Evolutionary conservation across 768 basidiomycete species (phyloP), one percentile per base, ranked within the genome.

Genomic region (Pholiota conissans): DNA sequence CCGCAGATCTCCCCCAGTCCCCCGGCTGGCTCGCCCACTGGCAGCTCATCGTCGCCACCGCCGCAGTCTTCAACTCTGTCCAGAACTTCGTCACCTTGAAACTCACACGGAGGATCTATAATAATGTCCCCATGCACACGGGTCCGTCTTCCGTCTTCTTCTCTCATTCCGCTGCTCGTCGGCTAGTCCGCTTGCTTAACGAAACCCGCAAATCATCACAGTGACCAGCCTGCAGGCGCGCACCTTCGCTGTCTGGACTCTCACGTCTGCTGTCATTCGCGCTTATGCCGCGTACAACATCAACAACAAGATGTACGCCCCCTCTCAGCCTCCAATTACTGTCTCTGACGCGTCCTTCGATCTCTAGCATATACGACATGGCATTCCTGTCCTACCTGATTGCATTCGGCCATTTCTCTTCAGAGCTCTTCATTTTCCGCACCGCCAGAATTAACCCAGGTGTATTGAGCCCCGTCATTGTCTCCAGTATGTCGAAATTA

Each of bases 211-310:
- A 52, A 29, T 30, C 52, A 37, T 20, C 53, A 22, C 73, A 96
- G 96, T 99, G 10, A 95, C 93, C 6, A 73, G 80, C 16, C 80
- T 98, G 18, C 92, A 95, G 62, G 90, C 92, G 34, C 83, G 96
- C 46, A 91, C 94, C 4, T 97, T 97, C 69, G 95, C 84, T 1
- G 80, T 85, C 1, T 99, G 96, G 96, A 98, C 95, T 0, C 71
- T 96, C 50, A 87, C 90, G 4, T 85, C 93, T 7, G 92, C 91
- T 22, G 75, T 90, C 46, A 85, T 98, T 49, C 86, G 96, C 32
- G 76, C 80, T 48, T 95, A 95, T 64, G 91, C 93, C 10, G 94
- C 96, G 5, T 98, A 95, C 73, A 79, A 98, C 69, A 90, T 98
- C 63, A 76, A 86, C 57, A 79, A 85, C 67, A 92, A 92, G 74